phyloP scores from a whole-genome alignment of 805 yeast species.

The Pichia deserticola region DNA sequence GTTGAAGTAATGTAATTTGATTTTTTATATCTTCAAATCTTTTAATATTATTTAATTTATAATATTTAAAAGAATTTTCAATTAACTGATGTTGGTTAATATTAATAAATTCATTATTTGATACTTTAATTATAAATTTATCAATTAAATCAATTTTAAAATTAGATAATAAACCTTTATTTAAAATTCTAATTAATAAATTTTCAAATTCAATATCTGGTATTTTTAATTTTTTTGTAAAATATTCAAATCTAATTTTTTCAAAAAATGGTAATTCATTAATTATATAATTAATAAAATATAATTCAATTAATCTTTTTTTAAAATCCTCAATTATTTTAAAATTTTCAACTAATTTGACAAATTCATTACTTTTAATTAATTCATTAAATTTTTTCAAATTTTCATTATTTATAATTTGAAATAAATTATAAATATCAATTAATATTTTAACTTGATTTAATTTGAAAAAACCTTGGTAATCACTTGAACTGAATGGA shows the following conservation, averaged over 20 bases:
- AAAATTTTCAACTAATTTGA: constrained; percentile 9
- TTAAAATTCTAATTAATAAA: constrained; percentile 20
- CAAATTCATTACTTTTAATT: constrained; percentile 9
- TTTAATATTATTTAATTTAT: neutral
- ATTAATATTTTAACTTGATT: constrained; percentile 17
- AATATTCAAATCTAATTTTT: constrained; percentile 15
- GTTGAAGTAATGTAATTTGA: neutral
- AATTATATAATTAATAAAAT: constrained; percentile 19
- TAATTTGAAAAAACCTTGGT: constrained; percentile 30
- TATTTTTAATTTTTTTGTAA: constrained; percentile 18
- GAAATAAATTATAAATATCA: constrained; percentile 23
- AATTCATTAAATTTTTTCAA: constrained; percentile 18
- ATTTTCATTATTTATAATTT: constrained; percentile 19
- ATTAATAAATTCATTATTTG: constrained; percentile 3
- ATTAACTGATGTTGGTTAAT: neutral
- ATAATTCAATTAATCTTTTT: constrained; percentile 20
- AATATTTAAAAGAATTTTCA: constrained; percentile 1
- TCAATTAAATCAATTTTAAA: constrained; percentile 22
- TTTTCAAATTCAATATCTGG: constrained; percentile 14
- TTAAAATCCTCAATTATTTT: constrained; percentile 18
- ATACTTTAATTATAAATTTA: constrained; percentile 7
- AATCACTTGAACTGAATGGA: constrained; percentile 69
- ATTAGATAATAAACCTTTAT: constrained; percentile 18
- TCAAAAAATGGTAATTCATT: constrained; percentile 18
- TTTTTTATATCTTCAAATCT: neutral